A percentile compares a stretch with the other conserved stretches of the same genome.
Conservation (phyloP, 805 yeast species). For the Zygotorulaspora danielsina region DNA sequence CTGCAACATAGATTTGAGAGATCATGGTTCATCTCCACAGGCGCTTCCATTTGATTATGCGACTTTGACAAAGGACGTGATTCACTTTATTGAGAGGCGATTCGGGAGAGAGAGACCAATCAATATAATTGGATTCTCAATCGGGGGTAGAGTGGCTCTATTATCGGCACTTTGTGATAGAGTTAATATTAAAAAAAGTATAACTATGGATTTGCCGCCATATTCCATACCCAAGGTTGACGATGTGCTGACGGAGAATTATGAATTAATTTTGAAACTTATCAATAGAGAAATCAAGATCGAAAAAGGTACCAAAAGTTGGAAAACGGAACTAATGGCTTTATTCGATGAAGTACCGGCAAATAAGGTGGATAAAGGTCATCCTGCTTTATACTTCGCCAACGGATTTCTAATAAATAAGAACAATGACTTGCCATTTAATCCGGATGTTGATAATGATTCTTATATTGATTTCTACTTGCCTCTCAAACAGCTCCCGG, state of each 20-base stretch:
- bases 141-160: slow-evolving; percentile 60
- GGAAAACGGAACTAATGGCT: slow-evolving; percentile 23
- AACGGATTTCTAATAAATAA: slow-evolving; percentile 27
- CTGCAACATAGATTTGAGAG: slow-evolving; percentile 48
- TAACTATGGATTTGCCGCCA: slow-evolving; percentile 41
- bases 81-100: slow-evolving; percentile 33
- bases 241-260: slow-evolving; percentile 20
- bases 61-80: slow-evolving; percentile 43
- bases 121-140: slow-evolving; percentile 48
- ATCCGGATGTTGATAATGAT: slow-evolving; percentile 10
- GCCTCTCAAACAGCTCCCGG: slow-evolving; percentile 29
- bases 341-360: slow-evolving; percentile 20
- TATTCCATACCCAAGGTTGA: slow-evolving; percentile 24
- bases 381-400: slow-evolving; percentile 27
- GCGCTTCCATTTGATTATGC: slow-evolving; percentile 44
- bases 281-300: slow-evolving; percentile 20
- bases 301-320: slow-evolving; percentile 19
- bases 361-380: slow-evolving; percentile 16
- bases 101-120: slow-evolving; percentile 29
- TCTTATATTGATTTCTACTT: slow-evolving; percentile 18
- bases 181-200: slow-evolving; percentile 36
- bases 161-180: slow-evolving; percentile 36
- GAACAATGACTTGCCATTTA: slow-evolving; percentile 13
- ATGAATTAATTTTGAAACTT: slow-evolving; percentile 22
- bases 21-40: slow-evolving; percentile 50